A percentile compares a stretch with the other conserved stretches of the same genome.
Evolutionary conservation across 257 asterid species (phyloP).

Genomic region (Solanum chiquidenum): DNA sequence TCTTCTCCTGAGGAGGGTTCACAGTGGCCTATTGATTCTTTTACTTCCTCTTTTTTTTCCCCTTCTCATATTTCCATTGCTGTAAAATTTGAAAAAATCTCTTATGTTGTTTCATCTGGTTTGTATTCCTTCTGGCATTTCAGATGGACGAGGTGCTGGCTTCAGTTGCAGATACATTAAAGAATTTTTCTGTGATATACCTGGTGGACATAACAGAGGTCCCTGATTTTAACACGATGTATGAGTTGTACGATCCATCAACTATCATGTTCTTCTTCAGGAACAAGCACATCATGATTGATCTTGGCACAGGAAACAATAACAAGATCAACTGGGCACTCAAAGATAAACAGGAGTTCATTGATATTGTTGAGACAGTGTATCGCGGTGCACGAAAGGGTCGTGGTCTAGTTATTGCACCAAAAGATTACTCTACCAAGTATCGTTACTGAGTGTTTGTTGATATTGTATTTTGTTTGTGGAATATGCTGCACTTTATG

Average conservation of each 20-base stretch:
- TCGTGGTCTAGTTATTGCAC: slow-evolving; percentile 95
- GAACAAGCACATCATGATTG: slow-evolving; percentile 98
- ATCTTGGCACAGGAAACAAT: slow-evolving; percentile 94
- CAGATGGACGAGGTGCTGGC: slow-evolving; percentile 93
- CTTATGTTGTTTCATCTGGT: background rate
- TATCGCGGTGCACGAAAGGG: slow-evolving; percentile 97
- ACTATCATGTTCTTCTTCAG: slow-evolving; percentile 92
- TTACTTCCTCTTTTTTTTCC: background rate
- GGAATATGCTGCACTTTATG: background rate
- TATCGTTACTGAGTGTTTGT: slow-evolving; percentile 46
- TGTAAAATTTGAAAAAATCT: background rate
- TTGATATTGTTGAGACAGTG: slow-evolving; percentile 90
- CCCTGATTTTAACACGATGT: slow-evolving; percentile 95
- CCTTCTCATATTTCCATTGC: background rate
- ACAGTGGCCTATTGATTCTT: background rate
- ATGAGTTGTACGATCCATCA: slow-evolving; percentile 89
- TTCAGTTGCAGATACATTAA: slow-evolving; percentile 79
- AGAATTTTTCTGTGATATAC: slow-evolving; percentile 84
- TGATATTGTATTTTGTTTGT: background rate
- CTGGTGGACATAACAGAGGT: slow-evolving; percentile 87
- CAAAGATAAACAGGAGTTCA: slow-evolving; percentile 95
- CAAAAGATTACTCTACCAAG: slow-evolving; percentile 96
- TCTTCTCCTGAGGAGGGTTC: background rate
- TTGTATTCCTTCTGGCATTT: background rate
- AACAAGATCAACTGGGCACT: slow-evolving; percentile 96